phyloP scores from a whole-genome alignment of 2,329 filamentous ascomycete species.

The Ophiostoma sp. region DNA sequence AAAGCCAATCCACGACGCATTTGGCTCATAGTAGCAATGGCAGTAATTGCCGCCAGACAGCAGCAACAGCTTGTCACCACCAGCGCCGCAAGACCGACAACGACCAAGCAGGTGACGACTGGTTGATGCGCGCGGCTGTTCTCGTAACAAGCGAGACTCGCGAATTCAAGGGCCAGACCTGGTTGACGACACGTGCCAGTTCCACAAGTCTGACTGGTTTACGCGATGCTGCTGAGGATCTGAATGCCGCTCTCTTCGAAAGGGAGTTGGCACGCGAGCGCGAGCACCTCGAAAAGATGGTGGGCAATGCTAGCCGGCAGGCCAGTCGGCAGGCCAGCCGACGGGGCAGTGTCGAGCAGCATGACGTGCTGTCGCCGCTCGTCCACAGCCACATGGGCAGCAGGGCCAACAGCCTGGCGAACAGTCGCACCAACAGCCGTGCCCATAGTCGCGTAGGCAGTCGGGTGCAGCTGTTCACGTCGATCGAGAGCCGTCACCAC shows the following conservation, averaged over 20 bases:
- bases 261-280: conserved; percentile 48
- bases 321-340: conserved; percentile 45
- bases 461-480: conserved; percentile 43
- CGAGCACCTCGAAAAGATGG: conserved; percentile 38
- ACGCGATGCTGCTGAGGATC: conserved; percentile 48
- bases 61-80: conserved; percentile 15
- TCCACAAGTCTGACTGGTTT: conserved; percentile 56
- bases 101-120: conserved; percentile 43
- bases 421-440: conserved; percentile 44
- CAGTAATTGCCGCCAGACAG: conserved; percentile 14
- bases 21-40: conserved; percentile 35
- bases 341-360: conserved; percentile 30
- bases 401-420: conserved; percentile 42
- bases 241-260: conserved; percentile 39
- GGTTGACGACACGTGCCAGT: conserved; percentile 61
- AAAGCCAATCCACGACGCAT: conserved; percentile 60
- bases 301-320: conserved; percentile 30
- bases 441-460: conserved; percentile 45
- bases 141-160: conserved; percentile 57
- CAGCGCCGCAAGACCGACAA: conserved; percentile 28
- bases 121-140: conserved; percentile 59
- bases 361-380: conserved; percentile 34
- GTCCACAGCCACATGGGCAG: conserved; percentile 33
- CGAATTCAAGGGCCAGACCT: conserved; percentile 64
- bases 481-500: conserved; percentile 36